A percentile compares a stretch with the other conserved stretches of the same genome.
phyloP scores from a whole-genome alignment of 768 basidiomycete genomes.

The Lepiota venenata region DNA sequence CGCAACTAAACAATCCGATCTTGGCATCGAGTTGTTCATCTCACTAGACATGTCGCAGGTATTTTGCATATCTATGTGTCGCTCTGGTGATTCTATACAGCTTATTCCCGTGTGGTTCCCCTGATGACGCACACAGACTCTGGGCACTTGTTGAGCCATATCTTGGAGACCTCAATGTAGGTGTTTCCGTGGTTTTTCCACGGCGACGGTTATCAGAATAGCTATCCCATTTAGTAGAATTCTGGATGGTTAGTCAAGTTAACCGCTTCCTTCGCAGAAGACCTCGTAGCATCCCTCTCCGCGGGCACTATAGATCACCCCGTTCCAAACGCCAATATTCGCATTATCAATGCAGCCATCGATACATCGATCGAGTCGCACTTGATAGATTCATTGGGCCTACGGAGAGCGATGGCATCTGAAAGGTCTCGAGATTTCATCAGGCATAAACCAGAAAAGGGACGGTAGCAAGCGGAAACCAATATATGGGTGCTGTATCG shows the following conservation, averaged over 20 bases:
- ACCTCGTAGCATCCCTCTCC: conserved; percentile 19
- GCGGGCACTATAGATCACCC: neutral
- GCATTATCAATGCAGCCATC: conserved; percentile 11
- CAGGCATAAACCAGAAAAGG: conserved; percentile 19
- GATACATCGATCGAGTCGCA: conserved; percentile 19
- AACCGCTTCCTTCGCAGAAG: conserved; percentile 36
- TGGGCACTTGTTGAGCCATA: conserved; percentile 54
- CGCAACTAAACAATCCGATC: conserved; percentile 48
- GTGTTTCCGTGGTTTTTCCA: conserved; percentile 15
- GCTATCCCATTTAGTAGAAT: conserved; percentile 56
- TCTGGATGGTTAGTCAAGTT: conserved; percentile 73
- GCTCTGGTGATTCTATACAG: conserved; percentile 25
- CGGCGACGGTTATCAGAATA: conserved; percentile 8
- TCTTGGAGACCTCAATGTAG: conserved; percentile 57
- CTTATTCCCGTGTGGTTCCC: conserved; percentile 48
- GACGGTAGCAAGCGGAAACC: conserved; percentile 24
- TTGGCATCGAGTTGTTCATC: conserved; percentile 69
- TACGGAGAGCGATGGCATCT: conserved; percentile 58
- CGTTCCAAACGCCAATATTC: neutral
- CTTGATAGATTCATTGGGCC: conserved; percentile 41
- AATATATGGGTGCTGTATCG: conserved; percentile 54
- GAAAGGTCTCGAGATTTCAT: conserved; percentile 31
- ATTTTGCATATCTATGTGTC: neutral
- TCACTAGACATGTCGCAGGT: conserved; percentile 78
- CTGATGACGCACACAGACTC: conserved; percentile 45